Conservation (phyloP, 2,329 filamentous ascomycete genomes). For the Aspergillus ibericus region DNA sequence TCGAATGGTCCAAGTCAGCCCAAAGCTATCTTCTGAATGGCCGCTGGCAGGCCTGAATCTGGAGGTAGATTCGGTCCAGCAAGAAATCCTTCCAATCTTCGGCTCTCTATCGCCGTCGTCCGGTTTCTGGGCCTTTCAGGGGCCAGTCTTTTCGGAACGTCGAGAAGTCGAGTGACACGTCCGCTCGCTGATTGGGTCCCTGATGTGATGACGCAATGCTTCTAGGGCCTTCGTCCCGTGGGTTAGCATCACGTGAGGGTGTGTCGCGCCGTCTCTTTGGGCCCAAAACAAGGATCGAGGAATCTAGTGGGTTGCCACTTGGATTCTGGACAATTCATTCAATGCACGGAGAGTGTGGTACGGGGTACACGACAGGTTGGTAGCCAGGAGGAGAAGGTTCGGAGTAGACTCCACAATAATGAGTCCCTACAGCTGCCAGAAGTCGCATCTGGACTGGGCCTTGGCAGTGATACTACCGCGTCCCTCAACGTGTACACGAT, state of each 20-base stretch:
- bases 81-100: constrained; percentile 1
- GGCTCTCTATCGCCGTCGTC: not conserved
- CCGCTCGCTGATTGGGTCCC: constrained; percentile 15
- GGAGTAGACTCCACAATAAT: constrained; percentile 2
- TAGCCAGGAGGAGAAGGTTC: not conserved
- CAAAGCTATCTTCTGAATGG: not conserved
- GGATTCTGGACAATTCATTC: constrained; percentile 5
- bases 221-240: constrained; percentile 10
- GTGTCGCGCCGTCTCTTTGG: constrained; percentile 7
- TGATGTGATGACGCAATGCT: constrained; percentile 23
- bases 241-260: constrained; percentile 15
- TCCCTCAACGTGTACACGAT: not conserved
- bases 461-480: not conserved
- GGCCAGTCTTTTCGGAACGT: constrained; percentile 12
- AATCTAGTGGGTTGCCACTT: constrained; percentile 16
- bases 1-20: constrained; percentile 2
- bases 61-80: constrained; percentile 1
- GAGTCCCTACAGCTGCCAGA: not conserved
- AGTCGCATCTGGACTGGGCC: not conserved
- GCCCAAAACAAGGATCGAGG: constrained; percentile 1
- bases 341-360: not conserved
- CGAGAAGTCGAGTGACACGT: constrained; percentile 13
- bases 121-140: constrained; percentile 9
- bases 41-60: not conserved
- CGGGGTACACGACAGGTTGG: not conserved